Evolutionary conservation across 2,329 filamentous ascomycete species (phyloP).

Genomic region (Furcasterigmium sp.): DNA sequence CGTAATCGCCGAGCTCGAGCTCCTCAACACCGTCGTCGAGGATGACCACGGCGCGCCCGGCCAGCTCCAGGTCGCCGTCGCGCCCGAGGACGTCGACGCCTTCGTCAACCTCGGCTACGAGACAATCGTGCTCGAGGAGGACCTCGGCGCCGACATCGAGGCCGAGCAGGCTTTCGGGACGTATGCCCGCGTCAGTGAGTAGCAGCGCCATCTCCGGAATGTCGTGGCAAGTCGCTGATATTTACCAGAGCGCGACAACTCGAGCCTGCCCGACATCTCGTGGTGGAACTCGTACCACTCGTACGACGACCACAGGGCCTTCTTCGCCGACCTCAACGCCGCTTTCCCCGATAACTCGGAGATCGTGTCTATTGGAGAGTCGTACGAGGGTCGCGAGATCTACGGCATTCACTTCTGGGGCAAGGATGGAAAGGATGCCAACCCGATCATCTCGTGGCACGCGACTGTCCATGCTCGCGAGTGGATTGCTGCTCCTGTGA

Average conservation of each 20-base stretch:
- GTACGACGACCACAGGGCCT: conserved; percentile 43
- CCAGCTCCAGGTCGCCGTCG: conserved; percentile 18
- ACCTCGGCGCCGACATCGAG: conserved; percentile 18
- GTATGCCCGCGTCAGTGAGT: not conserved
- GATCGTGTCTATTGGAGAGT: conserved; percentile 37
- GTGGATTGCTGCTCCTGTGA: conserved; percentile 50
- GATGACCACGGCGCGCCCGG: conserved; percentile 16
- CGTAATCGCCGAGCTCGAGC: conserved; percentile 10
- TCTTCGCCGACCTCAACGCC: conserved; percentile 34
- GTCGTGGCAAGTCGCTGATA: not conserved
- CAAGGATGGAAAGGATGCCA: conserved; percentile 28
- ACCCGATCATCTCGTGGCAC: conserved; percentile 43
- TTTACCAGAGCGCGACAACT: conserved; percentile 4
- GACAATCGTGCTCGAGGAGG: conserved; percentile 13
- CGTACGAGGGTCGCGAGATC: conserved; percentile 44
- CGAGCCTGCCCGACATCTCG: conserved; percentile 26
- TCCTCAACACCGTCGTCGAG: conserved; percentile 16
- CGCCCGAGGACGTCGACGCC: conserved; percentile 14
- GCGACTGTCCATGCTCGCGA: conserved; percentile 47
- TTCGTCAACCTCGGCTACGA: conserved; percentile 18
- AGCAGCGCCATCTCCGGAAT: not conserved
- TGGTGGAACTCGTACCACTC: conserved; percentile 47
- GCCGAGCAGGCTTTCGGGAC: conserved; percentile 9
- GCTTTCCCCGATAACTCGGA: conserved; percentile 39
- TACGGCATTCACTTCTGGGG: conserved; percentile 51